Evolutionary conservation across 78 protist species (phyloP), one percentile per base, ranked within the genome.

Genomic region (Mantamonas sphyraenae): DNA sequence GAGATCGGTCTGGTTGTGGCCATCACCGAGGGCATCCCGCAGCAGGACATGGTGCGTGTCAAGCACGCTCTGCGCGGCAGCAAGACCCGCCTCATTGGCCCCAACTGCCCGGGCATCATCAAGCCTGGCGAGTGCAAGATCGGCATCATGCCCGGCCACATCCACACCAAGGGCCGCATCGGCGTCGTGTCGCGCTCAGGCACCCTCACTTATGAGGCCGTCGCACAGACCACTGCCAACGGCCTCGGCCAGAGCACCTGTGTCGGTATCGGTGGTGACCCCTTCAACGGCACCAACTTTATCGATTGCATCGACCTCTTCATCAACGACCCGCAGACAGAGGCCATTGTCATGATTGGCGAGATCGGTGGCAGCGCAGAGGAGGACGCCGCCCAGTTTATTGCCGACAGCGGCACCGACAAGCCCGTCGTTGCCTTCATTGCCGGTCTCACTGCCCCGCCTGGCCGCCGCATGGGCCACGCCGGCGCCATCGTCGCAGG

Each of bases 71-170:
- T 79, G 22, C 1, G 30, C 34, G 2, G 64, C 17, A 9, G 34
- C 24, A 67, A 69, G 70, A 59, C 82, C 37, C 63, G 63, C 38
- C 77, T 96, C 42, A 84, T 96, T 55, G 99, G 99, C 0, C 99
- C 99, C 66, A 94, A 94, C 92, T 96, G 99, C 78, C 95, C 95
- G 55, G 97, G 98, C 35, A 89, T 97, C 90, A 97, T 97, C 87
- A 90, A 83, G 83, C 99, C 99, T 10, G 98, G 87, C 26, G 96
- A 89, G 79, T 97, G 99, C 92, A 97, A 97, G 79, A 97, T 97
- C 66, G 99, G 98, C 59, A 97, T 97, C 83, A 97, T 97, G 99
- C 99, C 99, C 51, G 99, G 99, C 45, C 93, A 93, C 85, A 97
- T 97, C 79, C 98, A 97, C 89, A 70, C 35, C 72, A 60, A 71